Conservation (phyloP, 2,329 filamentous ascomycete genomes). For the Stagonosporopsis tanaceti region DNA sequence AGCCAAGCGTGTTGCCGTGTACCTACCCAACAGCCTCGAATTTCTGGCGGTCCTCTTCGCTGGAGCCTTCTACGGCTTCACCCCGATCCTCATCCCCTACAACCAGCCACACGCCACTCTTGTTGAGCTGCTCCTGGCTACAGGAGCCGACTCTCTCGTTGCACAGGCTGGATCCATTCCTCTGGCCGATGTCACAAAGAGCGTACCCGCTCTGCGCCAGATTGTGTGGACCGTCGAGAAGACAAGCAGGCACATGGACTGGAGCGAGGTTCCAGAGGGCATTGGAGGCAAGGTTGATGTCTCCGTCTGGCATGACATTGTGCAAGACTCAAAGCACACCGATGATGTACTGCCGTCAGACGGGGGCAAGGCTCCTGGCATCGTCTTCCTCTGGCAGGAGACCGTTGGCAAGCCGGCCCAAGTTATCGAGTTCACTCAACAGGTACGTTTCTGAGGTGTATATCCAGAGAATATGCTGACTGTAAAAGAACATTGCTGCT, state of each 20-base stretch:
- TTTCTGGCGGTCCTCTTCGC: conserved; percentile 82
- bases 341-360: conserved; percentile 70
- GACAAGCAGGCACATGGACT: conserved; percentile 91
- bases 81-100: conserved; percentile 84
- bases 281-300: conserved; percentile 79
- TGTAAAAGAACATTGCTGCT: conserved; percentile 79
- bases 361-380: conserved; percentile 59
- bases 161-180: conserved; percentile 88
- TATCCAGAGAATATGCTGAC: conserved; percentile 19
- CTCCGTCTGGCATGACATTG: conserved; percentile 90
- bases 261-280: conserved; percentile 85
- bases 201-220: conserved; percentile 73
- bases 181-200: conserved; percentile 74
- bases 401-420: conserved; percentile 61
- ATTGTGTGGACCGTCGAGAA: conserved; percentile 93
- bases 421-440: conserved; percentile 81
- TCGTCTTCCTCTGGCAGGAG: conserved; percentile 73
- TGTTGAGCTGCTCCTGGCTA: conserved; percentile 74
- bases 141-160: conserved; percentile 81
- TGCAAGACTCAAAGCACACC: conserved; percentile 68
- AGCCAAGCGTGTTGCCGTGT: conserved; percentile 80
- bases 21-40: conserved; percentile 92
- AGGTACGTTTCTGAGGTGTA: conserved; percentile 49
- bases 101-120: conserved; percentile 75
- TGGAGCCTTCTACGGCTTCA: conserved; percentile 87